These are phyloP conservation scores for Kokia cookei DNA, from an alignment of 441 rosid genomes.

Conservation along the genomic window DNA sequence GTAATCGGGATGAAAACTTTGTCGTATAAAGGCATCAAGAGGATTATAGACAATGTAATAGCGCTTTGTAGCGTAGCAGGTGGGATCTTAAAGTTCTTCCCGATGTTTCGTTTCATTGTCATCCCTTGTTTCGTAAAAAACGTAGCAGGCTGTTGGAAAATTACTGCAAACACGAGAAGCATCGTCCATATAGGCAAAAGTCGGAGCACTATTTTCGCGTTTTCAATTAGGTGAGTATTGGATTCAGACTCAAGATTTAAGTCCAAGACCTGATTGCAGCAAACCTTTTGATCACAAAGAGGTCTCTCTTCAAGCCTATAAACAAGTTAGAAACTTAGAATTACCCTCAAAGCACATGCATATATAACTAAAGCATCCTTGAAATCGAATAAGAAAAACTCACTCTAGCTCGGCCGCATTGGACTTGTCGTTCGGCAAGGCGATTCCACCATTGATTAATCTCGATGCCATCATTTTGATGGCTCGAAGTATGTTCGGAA, in stretches of 20 bases:
- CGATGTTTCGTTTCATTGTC: constrained; percentile 75
- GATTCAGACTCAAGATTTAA: constrained; percentile 14
- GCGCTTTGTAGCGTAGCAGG: constrained; percentile 91
- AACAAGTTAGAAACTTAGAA: constrained; percentile 1
- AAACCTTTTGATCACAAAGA: constrained; percentile 38
- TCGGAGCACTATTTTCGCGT: constrained; percentile 39
- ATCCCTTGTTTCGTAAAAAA: constrained; percentile 92
- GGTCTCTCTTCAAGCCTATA: constrained; percentile 79
- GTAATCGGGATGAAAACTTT: constrained; percentile 50
- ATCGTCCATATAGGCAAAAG: constrained; percentile 84
- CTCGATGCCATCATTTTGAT: constrained; percentile 33
- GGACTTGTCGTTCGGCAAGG: constrained; percentile 32
- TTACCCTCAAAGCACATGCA: constrained; percentile 1
- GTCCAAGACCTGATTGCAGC: constrained; percentile 11
- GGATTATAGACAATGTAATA: constrained; percentile 75
- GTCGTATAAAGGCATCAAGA: constrained; percentile 80
- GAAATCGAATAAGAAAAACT: constrained; percentile 18
- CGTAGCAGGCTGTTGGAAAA: constrained; percentile 82
- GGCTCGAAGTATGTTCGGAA: constrained; percentile 16
- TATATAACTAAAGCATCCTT: background rate
- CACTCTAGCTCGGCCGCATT: constrained; percentile 66
- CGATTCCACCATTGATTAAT: constrained; percentile 26
- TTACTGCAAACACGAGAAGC: constrained; percentile 85
- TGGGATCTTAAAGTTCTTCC: constrained; percentile 72
- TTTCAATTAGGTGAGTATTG: constrained; percentile 25